These are phyloP conservation scores for Yamagishiella unicocca DNA, from an alignment of 139 green algal genomes.

Conservation along the genomic window DNA sequence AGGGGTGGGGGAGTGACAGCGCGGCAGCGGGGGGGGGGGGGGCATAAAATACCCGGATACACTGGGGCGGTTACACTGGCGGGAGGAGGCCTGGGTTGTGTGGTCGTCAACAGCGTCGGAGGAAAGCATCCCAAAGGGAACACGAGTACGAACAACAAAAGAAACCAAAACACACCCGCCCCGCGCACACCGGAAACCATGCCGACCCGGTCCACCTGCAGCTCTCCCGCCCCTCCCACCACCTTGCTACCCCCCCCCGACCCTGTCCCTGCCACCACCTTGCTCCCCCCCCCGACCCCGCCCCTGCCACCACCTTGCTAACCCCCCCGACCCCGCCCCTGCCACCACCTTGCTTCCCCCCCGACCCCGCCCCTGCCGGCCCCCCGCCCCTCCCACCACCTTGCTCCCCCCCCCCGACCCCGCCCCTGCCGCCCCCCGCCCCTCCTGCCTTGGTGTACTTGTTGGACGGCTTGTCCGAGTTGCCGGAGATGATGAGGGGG, in stretches of 20 bases:
- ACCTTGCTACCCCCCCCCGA: too few species aligned
- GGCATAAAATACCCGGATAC: not conserved
- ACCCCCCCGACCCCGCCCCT: not conserved
- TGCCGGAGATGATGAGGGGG: conserved; percentile 96
- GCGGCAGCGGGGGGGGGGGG: not conserved
- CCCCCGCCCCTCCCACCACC: too few species aligned
- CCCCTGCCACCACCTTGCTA: too few species aligned
- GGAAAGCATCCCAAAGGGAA: not conserved
- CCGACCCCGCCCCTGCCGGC: not conserved
- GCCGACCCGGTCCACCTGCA: too few species aligned
- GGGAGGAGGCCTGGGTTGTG: too few species aligned
- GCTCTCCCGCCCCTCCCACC: too few species aligned
- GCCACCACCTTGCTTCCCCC: not conserved
- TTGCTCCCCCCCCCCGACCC: not conserved
- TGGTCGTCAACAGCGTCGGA: not conserved
- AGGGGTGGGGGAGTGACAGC: not conserved
- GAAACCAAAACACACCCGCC: not conserved
- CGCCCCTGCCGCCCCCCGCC: not conserved
- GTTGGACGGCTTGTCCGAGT: conserved; percentile 87
- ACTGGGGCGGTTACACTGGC: too few species aligned
- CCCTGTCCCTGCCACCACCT: too few species aligned
- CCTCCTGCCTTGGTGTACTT: conserved; percentile 83
- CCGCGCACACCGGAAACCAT: too few species aligned
- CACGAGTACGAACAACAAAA: not conserved
- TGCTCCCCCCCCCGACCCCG: too few species aligned